Base-by-base conservation (phyloP, 2,329 filamentous ascomycete genomes). In the Periconia digitata region DNA sequence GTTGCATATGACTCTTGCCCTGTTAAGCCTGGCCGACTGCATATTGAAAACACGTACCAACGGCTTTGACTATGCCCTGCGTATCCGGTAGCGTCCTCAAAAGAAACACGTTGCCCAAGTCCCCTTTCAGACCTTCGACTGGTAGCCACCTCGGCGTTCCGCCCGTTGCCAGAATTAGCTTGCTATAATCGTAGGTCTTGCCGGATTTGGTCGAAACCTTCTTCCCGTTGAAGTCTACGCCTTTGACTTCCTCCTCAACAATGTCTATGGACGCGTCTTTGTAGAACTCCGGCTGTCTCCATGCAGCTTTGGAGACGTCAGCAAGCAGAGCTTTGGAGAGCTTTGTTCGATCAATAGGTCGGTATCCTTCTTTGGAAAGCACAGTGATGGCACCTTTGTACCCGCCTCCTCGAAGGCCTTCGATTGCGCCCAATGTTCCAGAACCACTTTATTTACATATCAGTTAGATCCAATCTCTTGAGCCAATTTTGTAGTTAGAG, bases 331-430 rank as follows among this genome's bases (percentile, higher is more conserved):
- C 90, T 74, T 99, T 99, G 65, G 92, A 96, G 36, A 99, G 81
- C 78, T 97, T 97, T 10, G 94, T 90, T 17, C 94, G 85, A 74
- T 99, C 94, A 61, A 97, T 92, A 24, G 92, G 92, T 27, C 87
- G 80, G 68, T 94, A 87, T 18, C 89, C 87, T 72, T 99, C 94
- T 55, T 83, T 85, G 12, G 89, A 86, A 62, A 99, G 85, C 62
- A 96, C 78, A 0, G 91, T 95, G 58, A 99, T 85, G 46, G 82
- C 76, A 13, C 91, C 92, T 5, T 79, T 80, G 76, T 86, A 97
- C 23, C 92, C 91, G 54, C 86, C 84, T 55, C 88, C 87, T 37
- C 92, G 86, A 15, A 99, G 82, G 12, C 85, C 87, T 68, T 97
- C 90, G 38, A 96, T 77, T 5, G 88, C 81, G 23, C 91, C 92